These are phyloP conservation scores for Strobilomyces dryophilus DNA, from an alignment of 768 basidiomycete genomes.

Conservation along the genomic window DNA sequence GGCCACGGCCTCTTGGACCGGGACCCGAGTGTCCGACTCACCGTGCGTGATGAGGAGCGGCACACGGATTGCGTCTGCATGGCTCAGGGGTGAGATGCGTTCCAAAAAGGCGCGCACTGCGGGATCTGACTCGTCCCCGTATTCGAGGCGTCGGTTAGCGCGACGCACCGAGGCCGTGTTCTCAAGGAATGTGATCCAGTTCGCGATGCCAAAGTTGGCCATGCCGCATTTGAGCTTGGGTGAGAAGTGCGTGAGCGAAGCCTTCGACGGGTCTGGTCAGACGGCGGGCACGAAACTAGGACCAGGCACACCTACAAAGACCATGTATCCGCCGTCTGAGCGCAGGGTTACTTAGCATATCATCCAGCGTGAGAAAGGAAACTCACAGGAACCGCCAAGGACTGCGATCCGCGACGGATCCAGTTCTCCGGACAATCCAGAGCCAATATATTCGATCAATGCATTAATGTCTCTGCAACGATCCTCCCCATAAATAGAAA, in stretches of 20 bases:
- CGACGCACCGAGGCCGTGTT: constrained; percentile 37
- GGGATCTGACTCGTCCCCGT: constrained; percentile 39
- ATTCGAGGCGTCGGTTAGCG: constrained; percentile 35
- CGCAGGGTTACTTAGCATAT: background rate
- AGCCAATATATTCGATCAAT: constrained; percentile 34
- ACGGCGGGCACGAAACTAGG: background rate
- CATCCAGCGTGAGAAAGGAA: background rate
- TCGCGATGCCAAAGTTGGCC: constrained; percentile 38
- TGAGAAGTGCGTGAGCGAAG: constrained; percentile 39
- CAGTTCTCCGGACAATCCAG: constrained; percentile 31
- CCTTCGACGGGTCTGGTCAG: constrained; percentile 24
- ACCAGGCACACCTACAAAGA: constrained; percentile 27
- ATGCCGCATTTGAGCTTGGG: constrained; percentile 38
- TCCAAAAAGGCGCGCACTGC: constrained; percentile 35
- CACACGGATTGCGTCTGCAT: constrained; percentile 32
- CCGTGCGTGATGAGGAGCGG: constrained; percentile 41
- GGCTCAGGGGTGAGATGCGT: constrained; percentile 38
- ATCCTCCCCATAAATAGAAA: background rate
- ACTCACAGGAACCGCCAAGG: constrained; percentile 39
- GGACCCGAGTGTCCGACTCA: constrained; percentile 38
- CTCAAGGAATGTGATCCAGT: constrained; percentile 40
- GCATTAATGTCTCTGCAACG: constrained; percentile 35
- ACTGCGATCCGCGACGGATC: constrained; percentile 38
- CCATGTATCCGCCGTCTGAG: constrained; percentile 40
- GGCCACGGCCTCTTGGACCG: constrained; percentile 35